Evolutionary conservation across 805 yeast genomes (phyloP).

Genomic region (Metschnikowia santaceciliae): DNA sequence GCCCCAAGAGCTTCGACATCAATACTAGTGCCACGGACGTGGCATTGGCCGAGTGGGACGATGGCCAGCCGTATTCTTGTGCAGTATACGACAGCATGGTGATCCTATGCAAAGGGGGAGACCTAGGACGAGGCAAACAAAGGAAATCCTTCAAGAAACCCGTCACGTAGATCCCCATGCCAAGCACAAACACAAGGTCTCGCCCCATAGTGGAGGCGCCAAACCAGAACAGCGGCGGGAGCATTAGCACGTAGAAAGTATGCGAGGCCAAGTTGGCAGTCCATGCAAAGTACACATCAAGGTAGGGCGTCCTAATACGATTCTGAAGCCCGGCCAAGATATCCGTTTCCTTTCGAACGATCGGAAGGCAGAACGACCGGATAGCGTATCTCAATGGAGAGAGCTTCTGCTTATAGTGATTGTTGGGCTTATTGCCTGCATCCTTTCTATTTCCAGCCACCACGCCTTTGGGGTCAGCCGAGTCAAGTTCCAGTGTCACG

Average conservation of each 20-base stretch:
- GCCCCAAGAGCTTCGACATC: conserved; percentile 10
- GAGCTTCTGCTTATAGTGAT: conserved; percentile 59
- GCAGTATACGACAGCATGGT: conserved; percentile 90
- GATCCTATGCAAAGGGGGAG: conserved; percentile 88
- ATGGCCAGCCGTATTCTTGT: conserved; percentile 92
- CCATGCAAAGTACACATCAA: conserved; percentile 79
- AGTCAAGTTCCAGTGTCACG: neutral
- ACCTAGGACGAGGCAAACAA: conserved; percentile 87
- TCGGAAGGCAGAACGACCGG: conserved; percentile 52
- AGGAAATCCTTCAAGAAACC: conserved; percentile 80
- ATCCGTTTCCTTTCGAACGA: conserved; percentile 62
- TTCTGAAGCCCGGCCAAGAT: conserved; percentile 56
- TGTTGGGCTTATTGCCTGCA: conserved; percentile 69
- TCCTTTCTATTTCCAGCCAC: conserved; percentile 33
- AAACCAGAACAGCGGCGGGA: conserved; percentile 83
- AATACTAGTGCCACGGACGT: conserved; percentile 66
- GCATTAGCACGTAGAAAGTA: conserved; percentile 84
- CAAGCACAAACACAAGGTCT: conserved; percentile 56
- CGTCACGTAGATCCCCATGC: conserved; percentile 66
- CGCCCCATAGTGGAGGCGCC: conserved; percentile 57
- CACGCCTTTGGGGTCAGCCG: neutral
- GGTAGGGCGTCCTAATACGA: conserved; percentile 39
- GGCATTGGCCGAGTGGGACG: conserved; percentile 93
- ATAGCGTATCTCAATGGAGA: conserved; percentile 51
- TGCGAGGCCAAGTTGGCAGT: conserved; percentile 90